Evolutionary conservation across 345 rosid species (phyloP).

Genomic region (Aquilaria sinensis): DNA sequence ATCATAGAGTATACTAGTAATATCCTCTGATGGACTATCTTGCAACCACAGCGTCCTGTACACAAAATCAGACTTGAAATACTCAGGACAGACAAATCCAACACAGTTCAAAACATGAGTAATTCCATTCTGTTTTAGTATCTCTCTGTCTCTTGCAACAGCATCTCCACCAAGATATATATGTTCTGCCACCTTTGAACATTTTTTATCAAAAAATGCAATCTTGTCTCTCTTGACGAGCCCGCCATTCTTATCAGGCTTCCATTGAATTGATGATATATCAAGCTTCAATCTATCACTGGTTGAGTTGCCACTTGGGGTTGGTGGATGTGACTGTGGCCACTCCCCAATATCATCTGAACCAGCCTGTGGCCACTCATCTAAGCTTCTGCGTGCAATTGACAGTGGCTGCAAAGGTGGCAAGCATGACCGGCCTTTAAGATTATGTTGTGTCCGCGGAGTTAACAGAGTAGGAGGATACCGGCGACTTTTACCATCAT

Average conservation of each 20-base stretch:
- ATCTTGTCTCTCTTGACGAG: slow-evolving; percentile 82
- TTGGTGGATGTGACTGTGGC: slow-evolving; percentile 63
- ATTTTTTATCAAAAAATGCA: slow-evolving; percentile 93
- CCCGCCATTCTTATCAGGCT: slow-evolving; percentile 64
- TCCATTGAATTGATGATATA: slow-evolving; percentile 67
- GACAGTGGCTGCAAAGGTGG: slow-evolving; percentile 95
- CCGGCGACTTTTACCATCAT: slow-evolving; percentile 40
- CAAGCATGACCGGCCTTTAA: slow-evolving; percentile 83
- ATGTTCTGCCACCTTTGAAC: slow-evolving; percentile 95
- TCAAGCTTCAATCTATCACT: slow-evolving; percentile 95
- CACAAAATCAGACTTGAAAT: slow-evolving; percentile 79
- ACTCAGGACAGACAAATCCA: slow-evolving; percentile 97
- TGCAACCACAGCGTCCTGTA: slow-evolving; percentile 98
- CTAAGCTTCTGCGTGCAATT: slow-evolving; percentile 85
- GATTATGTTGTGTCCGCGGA: slow-evolving; percentile 85
- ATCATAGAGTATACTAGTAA: slow-evolving; percentile 93
- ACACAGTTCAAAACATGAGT: slow-evolving; percentile 94
- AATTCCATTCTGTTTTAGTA: slow-evolving; percentile 76
- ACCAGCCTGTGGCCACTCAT: slow-evolving; percentile 98
- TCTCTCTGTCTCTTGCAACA: slow-evolving; percentile 80
- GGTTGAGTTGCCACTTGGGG: slow-evolving; percentile 73
- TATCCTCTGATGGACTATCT: slow-evolving; percentile 98
- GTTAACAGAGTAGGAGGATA: slow-evolving; percentile 69
- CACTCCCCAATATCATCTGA: slow-evolving; percentile 97
- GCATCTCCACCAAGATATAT: slow-evolving; percentile 97